phyloP scores from a whole-genome alignment of 1,284 basidiomycete species.

The Pisolithus thermaeus region DNA sequence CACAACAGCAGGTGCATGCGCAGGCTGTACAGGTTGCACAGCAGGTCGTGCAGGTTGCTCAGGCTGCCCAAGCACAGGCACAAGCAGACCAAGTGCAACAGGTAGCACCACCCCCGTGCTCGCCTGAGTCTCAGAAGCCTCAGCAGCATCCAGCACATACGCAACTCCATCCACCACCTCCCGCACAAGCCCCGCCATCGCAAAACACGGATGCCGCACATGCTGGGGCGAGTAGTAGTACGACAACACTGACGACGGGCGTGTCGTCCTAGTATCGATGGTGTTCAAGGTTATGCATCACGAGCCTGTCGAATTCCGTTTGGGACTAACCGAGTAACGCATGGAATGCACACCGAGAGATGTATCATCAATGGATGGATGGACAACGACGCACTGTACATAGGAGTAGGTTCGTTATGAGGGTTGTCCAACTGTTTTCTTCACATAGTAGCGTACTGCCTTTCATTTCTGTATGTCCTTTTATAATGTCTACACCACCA shows the following conservation, averaged over 20 bases:
- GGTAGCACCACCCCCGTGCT: not conserved
- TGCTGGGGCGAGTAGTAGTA: not conserved
- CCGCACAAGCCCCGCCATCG: slow-evolving; percentile 16
- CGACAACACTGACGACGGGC: not conserved
- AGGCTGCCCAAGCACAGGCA: slow-evolving; percentile 1
- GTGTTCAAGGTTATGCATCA: no score
- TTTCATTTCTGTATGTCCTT: no score
- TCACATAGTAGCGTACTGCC: no score
- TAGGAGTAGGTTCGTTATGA: no score
- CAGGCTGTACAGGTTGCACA: slow-evolving; percentile 11
- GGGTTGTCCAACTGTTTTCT: not conserved
- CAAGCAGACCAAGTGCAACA: not conserved
- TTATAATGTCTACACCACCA: no score
- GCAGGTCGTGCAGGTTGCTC: not conserved
- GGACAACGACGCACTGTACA: no score
- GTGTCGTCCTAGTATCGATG: not conserved
- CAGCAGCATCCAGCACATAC: not conserved
- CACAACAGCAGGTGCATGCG: slow-evolving; percentile 19
- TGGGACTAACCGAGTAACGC: no score
- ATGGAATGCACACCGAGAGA: no score
- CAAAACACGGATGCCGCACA: slow-evolving; percentile 4
- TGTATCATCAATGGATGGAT: no score
- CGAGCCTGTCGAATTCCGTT: no score
- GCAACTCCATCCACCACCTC: slow-evolving; percentile 11
- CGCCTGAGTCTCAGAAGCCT: not conserved